Conservation (phyloP, 805 yeast species). For the Schwanniomyces occidentalis region DNA sequence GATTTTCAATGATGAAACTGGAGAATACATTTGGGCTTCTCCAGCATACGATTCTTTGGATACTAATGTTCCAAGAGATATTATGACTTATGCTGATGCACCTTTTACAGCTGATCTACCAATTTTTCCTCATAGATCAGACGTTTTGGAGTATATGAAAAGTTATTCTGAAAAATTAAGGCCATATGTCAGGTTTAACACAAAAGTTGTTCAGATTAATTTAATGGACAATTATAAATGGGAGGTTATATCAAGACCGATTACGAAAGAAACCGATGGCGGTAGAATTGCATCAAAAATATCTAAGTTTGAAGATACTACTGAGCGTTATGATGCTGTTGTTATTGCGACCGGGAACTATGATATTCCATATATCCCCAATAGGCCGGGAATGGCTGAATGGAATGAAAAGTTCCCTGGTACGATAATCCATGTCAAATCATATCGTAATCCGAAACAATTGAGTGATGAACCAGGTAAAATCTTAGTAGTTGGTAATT, state of each 20-base stretch:
- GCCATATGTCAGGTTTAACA: constrained; percentile 25
- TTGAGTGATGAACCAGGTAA: constrained; percentile 27
- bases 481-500: constrained; percentile 71
- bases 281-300: constrained; percentile 13
- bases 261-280: constrained; percentile 29
- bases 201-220: constrained; percentile 13
- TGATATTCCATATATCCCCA: constrained; percentile 31
- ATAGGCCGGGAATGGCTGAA: constrained; percentile 23
- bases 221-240: constrained; percentile 8
- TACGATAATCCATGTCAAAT: constrained; percentile 28
- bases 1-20: constrained; percentile 6
- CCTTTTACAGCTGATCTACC: constrained; percentile 28
- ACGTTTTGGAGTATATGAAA: constrained; percentile 59
- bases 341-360: constrained; percentile 32
- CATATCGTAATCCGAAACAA: constrained; percentile 20
- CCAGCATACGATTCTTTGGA: constrained; percentile 63
- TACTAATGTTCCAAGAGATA: constrained; percentile 61
- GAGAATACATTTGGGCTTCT: constrained; percentile 23
- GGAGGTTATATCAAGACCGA: constrained; percentile 11
- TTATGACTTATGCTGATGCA: constrained; percentile 55
- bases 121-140: constrained; percentile 57
- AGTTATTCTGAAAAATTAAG: constrained; percentile 47
- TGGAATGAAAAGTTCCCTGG: constrained; percentile 26
- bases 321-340: constrained; percentile 27
- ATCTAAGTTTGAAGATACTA: constrained; percentile 9